Evolutionary conservation across 169 alveolate species (phyloP), one percentile per base, ranked within the genome.

Genomic region (Eimeria tenella): DNA sequence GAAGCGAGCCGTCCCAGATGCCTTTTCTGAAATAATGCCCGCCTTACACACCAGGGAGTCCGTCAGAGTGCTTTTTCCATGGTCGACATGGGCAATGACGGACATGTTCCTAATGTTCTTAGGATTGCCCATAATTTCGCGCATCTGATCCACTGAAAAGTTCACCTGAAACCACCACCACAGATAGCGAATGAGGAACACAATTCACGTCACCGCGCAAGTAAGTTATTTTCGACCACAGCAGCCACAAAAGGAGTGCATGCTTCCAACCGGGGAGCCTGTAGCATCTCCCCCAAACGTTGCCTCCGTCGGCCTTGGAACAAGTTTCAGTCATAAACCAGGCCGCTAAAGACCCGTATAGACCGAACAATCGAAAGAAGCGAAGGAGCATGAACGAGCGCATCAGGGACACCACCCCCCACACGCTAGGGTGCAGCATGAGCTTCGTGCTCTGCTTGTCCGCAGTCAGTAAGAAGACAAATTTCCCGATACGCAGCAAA

Each of bases 1-100:
- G 97, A 98, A 98, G 95, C 99, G 99, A 42, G 99, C 99, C 91
- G 99, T 99, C 81, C 99, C 99, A 74, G 99, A 99, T 73, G 98
- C 98, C 94, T 99, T 99, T 42, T 99, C 98, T 15, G 99, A 98
- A 93, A 99, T 99, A 94, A 99, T 99, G 82, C 99, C 99, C 56
- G 99, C 99, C 94, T 98, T 98, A 94, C 99, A 98, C 93, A 99
- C 99, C 96, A 99, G 96, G 50, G 99, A 99, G 93, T 99, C 99
- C 53, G 99, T 99, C 90, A 99, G 96, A 86, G 99, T 99, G 89
- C 99, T 98, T 96, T 99, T 99, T 63, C 99, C 99, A 98, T 99
- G 99, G 95, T 99, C 99, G 97, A 99, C 99, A 97, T 99, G 99
- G 90, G 99, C 99, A 95, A 99, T 99, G 96, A 99, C 99, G 88